Percentiles rank a stretch among this genome's conserved stretches.
Conservation (phyloP, 495 filamentous ascomycete genomes). For the Hypomontagnella submonticulosa region DNA sequence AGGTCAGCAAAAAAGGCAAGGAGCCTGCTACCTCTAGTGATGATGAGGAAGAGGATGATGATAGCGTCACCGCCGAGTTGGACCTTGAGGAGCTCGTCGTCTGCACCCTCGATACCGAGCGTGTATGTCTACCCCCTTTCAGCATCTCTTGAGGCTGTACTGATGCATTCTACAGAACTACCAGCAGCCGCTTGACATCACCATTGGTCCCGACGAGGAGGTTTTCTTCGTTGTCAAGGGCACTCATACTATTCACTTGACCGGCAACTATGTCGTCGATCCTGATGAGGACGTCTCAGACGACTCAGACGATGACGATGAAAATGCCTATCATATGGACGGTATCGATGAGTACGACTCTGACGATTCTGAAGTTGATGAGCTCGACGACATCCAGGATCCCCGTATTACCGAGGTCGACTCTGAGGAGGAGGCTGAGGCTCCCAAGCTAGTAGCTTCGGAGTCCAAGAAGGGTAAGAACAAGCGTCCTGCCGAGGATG, state of each 20-base stretch:
- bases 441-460: slow-evolving; percentile 75
- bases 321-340: slow-evolving; percentile 77
- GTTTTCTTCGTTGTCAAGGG: slow-evolving; percentile 93
- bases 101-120: slow-evolving; percentile 90
- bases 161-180: slow-evolving; percentile 71
- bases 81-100: slow-evolving; percentile 84
- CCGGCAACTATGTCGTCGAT: slow-evolving; percentile 88
- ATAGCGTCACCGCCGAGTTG: slow-evolving; percentile 61
- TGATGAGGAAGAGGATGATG: slow-evolving; percentile 69
- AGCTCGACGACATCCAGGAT: slow-evolving; percentile 83
- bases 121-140: slow-evolving; percentile 45
- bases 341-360: slow-evolving; percentile 67
- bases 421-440: slow-evolving; percentile 82
- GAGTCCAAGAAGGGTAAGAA: slow-evolving; percentile 80
- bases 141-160: slow-evolving; percentile 18
- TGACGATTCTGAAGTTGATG: slow-evolving; percentile 77
- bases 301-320: slow-evolving; percentile 68
- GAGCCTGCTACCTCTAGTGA: slow-evolving; percentile 75
- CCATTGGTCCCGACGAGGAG: slow-evolving; percentile 82
- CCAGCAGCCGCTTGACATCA: slow-evolving; percentile 96
- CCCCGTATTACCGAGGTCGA: slow-evolving; percentile 87
- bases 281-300: too few species aligned
- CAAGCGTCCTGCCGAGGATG: slow-evolving; percentile 83
- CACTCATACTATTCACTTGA: slow-evolving; percentile 89
- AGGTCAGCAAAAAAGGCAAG: slow-evolving; percentile 78